These are phyloP conservation scores for Globisporangium nunn DNA, from an alignment of 352 stramenopile genomes.

Conservation along the genomic window DNA sequence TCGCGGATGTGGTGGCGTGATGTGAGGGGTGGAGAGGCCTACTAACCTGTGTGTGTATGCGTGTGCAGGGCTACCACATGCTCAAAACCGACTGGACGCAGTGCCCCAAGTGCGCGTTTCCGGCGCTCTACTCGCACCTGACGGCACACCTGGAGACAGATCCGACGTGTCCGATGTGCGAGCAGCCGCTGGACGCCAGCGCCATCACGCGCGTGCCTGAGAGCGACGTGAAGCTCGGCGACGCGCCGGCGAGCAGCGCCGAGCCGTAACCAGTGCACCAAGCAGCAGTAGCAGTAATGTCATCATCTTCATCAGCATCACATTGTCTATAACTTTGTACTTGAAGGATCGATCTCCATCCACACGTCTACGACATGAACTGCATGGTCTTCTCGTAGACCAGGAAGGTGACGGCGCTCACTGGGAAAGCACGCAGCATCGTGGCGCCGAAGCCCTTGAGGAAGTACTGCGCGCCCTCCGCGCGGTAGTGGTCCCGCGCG, in stretches of 20 bases:
- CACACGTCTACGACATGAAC: slow-evolving; percentile 44
- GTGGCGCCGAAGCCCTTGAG: slow-evolving; percentile 78
- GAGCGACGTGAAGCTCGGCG: slow-evolving; percentile 36
- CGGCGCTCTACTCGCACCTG: slow-evolving; percentile 87
- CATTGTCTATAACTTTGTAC: slow-evolving; percentile 7
- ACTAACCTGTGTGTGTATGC: background rate
- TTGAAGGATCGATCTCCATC: background rate
- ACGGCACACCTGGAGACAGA: slow-evolving; percentile 67
- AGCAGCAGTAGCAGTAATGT: background rate
- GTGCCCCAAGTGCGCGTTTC: slow-evolving; percentile 87
- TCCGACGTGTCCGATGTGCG: slow-evolving; percentile 70
- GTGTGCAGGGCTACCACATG: slow-evolving; percentile 88
- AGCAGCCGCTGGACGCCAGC: slow-evolving; percentile 33
- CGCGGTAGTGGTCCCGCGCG: slow-evolving; percentile 29
- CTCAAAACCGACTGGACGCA: slow-evolving; percentile 88
- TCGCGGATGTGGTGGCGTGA: background rate
- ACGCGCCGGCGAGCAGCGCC: slow-evolving; percentile 5
- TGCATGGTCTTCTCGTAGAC: slow-evolving; percentile 84
- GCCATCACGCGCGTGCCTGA: slow-evolving; percentile 31
- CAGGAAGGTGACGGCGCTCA: slow-evolving; percentile 80
- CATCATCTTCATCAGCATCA: slow-evolving; percentile 2
- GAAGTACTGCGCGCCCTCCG: slow-evolving; percentile 61
- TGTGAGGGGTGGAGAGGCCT: background rate
- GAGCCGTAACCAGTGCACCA: slow-evolving; percentile 6
- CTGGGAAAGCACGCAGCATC: slow-evolving; percentile 75